Percentiles rank a stretch among this genome's conserved stretches.
phyloP scores from a whole-genome alignment of 257 asterid genomes.

The Solanum medicagineum region DNA sequence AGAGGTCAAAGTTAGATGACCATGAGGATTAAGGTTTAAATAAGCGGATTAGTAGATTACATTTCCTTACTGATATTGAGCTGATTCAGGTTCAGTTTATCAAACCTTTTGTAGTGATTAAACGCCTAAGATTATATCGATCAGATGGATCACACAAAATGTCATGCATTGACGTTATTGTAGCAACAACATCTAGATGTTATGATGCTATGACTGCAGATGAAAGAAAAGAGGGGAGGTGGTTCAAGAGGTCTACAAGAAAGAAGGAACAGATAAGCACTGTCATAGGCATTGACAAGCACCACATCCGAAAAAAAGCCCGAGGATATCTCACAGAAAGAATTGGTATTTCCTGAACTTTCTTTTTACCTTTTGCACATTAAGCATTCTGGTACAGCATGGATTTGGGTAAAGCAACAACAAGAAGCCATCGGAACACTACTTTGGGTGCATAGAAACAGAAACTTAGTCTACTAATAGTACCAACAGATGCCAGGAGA shows the following conservation, averaged over 20 bases:
- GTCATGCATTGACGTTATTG: not conserved
- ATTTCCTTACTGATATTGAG: not conserved
- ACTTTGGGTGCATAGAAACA: not conserved
- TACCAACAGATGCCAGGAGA: not conserved
- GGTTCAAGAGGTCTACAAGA: not conserved
- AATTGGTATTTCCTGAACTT: not conserved
- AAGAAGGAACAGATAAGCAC: not conserved
- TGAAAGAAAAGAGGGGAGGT: not conserved
- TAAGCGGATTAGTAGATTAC: not conserved
- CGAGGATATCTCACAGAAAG: not conserved
- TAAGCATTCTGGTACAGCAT: not conserved
- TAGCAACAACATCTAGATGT: not conserved
- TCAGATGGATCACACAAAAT: not conserved
- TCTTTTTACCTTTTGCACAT: not conserved
- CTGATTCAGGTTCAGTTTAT: not conserved
- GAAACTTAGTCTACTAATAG: not conserved
- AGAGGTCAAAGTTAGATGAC: not conserved
- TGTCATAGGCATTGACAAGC: not conserved
- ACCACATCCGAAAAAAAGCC: no score
- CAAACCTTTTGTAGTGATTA: not conserved
- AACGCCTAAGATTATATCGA: not conserved
- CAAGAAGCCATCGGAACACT: not conserved
- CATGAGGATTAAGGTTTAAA: not conserved
- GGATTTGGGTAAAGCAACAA: not conserved
- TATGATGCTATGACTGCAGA: not conserved